Evolutionary conservation across 1,284 basidiomycete genomes (phyloP), one percentile per base, ranked within the genome.

Genomic region (Boletellus deceptivus): DNA sequence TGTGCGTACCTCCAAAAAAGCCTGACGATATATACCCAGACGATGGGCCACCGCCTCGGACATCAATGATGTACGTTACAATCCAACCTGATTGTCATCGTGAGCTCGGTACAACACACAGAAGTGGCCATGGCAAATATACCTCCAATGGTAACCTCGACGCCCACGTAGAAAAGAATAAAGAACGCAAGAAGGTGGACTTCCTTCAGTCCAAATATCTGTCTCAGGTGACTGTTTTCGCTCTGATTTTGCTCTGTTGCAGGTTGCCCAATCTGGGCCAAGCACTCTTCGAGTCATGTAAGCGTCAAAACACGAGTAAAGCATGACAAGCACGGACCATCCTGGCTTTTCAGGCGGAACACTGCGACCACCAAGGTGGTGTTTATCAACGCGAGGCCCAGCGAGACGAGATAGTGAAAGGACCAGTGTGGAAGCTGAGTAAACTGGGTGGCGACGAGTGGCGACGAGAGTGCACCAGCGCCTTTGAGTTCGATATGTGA

Each of bases 371-470:
- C 59, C 3, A 74, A 31, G 7, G 71, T 31, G 0, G 70, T 67
- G 47, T 82, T 86, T 20, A 70, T 47, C 14, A 76, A 44, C 0
- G 82, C 78, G 16, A 89, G 54, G 2, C 77, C 79, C 3, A 88
- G 67, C 0, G 83, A 86, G 10, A 72, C 70, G 9, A 87, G 70
- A 62, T 81, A 90, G 63, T 87, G 83, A 59, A 81, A 82, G 10
- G 84, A 87, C 77, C 83, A 83, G 46, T 66, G 70, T 1, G 54
- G 60, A 36, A 73, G 60, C 46, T 74, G 71, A 2, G 82, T 68
- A 54, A 88, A 87, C 41, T 84, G 80, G 0, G 85, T 89, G 0
- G 85, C 73, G 1, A 80, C 72, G 10, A 89, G 72, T 3, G 86
- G 86, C 4, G 84, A 70, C 8, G 71, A 65, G 4, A 86, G 64